Evolutionary conservation across 2,329 filamentous ascomycete genomes (phyloP).

Genomic region (Fusarium sp.): DNA sequence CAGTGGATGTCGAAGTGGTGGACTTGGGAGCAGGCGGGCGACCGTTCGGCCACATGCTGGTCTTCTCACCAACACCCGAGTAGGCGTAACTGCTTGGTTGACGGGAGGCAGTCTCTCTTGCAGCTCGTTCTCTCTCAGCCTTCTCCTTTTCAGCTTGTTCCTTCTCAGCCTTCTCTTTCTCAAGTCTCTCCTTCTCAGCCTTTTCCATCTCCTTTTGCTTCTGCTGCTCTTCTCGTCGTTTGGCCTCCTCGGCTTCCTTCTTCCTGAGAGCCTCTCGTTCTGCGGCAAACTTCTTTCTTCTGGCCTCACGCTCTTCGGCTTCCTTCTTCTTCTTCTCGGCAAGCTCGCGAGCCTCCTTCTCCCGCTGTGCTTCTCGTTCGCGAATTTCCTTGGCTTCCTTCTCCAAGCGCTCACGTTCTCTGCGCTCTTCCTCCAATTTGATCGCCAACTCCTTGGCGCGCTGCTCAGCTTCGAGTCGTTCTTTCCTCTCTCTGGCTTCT

Average conservation of each 20-base stretch:
- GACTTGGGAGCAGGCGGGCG: slow-evolving; percentile 56
- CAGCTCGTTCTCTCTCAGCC: slow-evolving; percentile 48
- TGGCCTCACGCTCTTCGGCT: slow-evolving; percentile 54
- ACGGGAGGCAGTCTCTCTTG: slow-evolving; percentile 48
- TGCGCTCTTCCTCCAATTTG: slow-evolving; percentile 54
- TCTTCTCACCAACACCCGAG: slow-evolving; percentile 74
- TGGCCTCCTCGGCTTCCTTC: slow-evolving; percentile 42
- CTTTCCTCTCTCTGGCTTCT: slow-evolving; percentile 47
- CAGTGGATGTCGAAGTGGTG: slow-evolving; percentile 36
- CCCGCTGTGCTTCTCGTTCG: slow-evolving; percentile 56
- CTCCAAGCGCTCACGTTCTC: slow-evolving; percentile 57
- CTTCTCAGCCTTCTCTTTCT: slow-evolving; percentile 47
- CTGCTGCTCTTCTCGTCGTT: slow-evolving; percentile 33
- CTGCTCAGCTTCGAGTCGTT: slow-evolving; percentile 46
- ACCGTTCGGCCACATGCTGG: slow-evolving; percentile 75
- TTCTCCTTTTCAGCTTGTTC: slow-evolving; percentile 49
- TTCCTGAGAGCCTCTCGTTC: slow-evolving; percentile 39
- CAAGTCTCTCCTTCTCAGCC: slow-evolving; percentile 41
- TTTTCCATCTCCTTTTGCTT: slow-evolving; percentile 51
- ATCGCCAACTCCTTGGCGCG: slow-evolving; percentile 48
- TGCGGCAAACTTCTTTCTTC: slow-evolving; percentile 40
- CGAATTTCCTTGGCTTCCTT: slow-evolving; percentile 55
- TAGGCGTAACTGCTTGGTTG: slow-evolving; percentile 69
- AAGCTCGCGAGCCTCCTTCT: slow-evolving; percentile 51
- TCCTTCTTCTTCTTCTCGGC: slow-evolving; percentile 50